phyloP scores from a whole-genome alignment of 208 protist genomes.

The Leishmania tropica region DNA sequence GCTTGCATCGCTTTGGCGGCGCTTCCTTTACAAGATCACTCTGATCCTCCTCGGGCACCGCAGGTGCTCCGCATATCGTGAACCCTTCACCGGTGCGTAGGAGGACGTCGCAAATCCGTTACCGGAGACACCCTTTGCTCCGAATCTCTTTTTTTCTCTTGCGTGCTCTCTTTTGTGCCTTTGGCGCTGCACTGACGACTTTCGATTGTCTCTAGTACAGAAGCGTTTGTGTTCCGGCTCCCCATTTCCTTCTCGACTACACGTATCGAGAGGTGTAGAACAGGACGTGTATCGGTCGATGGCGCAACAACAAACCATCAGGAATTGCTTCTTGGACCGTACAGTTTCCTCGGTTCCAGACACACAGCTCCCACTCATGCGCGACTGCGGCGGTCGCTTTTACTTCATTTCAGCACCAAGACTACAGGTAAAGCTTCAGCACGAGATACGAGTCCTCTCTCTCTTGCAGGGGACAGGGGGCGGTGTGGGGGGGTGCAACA shows the following conservation, averaged over 20 bases:
- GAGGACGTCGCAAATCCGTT: too few relatives aligned
- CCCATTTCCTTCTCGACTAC: neutral
- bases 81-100: neutral
- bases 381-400: too few relatives aligned
- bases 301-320: neutral
- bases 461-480: neutral
- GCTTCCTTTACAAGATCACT: neutral
- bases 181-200: too few relatives aligned
- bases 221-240: neutral
- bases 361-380: too few relatives aligned
- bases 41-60: neutral
- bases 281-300: neutral
- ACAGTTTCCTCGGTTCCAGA: too few relatives aligned
- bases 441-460: neutral
- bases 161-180: neutral
- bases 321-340: neutral
- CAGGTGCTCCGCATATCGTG: neutral
- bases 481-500: too few relatives aligned
- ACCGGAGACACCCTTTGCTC: neutral
- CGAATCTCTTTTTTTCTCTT: neutral
- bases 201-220: neutral
- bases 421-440: too few relatives aligned
- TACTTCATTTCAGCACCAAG: too few relatives aligned
- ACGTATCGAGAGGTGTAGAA: neutral
- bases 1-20: neutral